phyloP scores from a whole-genome alignment of 768 basidiomycete species.

The Flagelloscypha sp. region DNA sequence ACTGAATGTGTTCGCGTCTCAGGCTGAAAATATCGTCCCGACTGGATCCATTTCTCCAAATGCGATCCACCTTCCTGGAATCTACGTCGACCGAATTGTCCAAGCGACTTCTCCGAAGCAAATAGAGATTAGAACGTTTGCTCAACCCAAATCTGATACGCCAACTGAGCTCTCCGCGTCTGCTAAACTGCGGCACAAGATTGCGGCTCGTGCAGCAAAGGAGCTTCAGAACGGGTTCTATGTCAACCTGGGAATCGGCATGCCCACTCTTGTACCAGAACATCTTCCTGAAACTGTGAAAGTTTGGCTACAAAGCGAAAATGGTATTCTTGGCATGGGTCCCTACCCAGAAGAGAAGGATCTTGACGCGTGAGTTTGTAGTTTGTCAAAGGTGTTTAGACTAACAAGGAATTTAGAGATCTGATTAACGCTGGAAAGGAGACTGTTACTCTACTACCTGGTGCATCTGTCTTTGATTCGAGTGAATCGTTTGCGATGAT shows the following conservation, averaged over 20 bases:
- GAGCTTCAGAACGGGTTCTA: slow-evolving; percentile 85
- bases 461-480: slow-evolving; percentile 87
- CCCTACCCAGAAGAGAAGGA: slow-evolving; percentile 80
- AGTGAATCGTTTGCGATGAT: slow-evolving; percentile 97
- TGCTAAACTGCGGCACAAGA: slow-evolving; percentile 51
- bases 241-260: slow-evolving; percentile 86
- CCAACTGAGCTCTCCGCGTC: slow-evolving; percentile 24
- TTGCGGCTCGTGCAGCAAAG: slow-evolving; percentile 81
- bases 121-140: slow-evolving; percentile 69
- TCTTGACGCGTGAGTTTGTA: slow-evolving; percentile 64
- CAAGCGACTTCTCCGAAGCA: slow-evolving; percentile 65
- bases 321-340: slow-evolving; percentile 83
- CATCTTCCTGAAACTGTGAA: slow-evolving; percentile 62
- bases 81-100: slow-evolving; percentile 88
- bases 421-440: slow-evolving; percentile 95
- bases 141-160: slow-evolving; percentile 31
- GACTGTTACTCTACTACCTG: slow-evolving; percentile 86
- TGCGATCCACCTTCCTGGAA: slow-evolving; percentile 73
- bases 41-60: slow-evolving; percentile 74
- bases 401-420: slow-evolving; percentile 42
- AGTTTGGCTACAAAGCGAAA: slow-evolving; percentile 91
- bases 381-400: slow-evolving; percentile 1
- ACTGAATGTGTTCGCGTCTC: slow-evolving; percentile 1
- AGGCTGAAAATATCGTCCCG: slow-evolving; percentile 89
- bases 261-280: slow-evolving; percentile 84